A percentile compares a stretch with the other conserved stretches of the same genome.
Conservation (phyloP, 1,284 basidiomycete species). For the Phaffia rhodozyma region DNA sequence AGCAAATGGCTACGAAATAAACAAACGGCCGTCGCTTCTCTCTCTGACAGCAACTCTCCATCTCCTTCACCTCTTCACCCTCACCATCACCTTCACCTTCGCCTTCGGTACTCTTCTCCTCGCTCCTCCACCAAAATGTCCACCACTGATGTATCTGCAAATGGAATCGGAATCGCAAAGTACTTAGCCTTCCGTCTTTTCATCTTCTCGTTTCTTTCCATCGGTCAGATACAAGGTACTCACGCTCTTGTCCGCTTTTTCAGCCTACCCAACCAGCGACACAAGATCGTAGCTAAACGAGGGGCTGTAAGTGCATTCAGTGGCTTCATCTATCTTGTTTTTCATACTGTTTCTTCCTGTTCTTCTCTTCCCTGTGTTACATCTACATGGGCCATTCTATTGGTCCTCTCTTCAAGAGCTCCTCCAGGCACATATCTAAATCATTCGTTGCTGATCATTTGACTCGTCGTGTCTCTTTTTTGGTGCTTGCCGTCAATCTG, state of each 20-base stretch:
- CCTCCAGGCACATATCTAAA: background rate
- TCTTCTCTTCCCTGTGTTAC: background rate
- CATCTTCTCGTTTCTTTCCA: background rate
- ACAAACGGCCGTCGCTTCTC: background rate
- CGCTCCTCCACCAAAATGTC: background rate
- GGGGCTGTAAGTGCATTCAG: constrained; percentile 44
- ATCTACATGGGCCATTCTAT: too few species aligned
- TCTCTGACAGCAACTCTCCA: too few species aligned
- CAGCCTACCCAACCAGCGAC: constrained; percentile 96
- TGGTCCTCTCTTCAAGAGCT: background rate
- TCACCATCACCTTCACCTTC: too few species aligned
- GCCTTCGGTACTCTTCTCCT: too few species aligned
- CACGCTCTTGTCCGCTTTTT: constrained; percentile 30
- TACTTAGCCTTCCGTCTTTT: constrained; percentile 16
- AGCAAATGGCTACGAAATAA: too few species aligned
- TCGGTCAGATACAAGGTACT: background rate
- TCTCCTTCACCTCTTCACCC: too few species aligned
- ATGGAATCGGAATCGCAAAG: constrained; percentile 39
- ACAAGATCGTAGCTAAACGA: constrained; percentile 92
- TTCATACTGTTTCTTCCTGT: background rate
- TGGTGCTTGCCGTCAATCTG: background rate
- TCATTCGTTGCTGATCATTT: too few species aligned
- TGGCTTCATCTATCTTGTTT: background rate
- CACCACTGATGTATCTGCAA: constrained; percentile 20
- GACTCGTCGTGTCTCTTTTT: background rate